Evolutionary conservation across 2,329 filamentous ascomycete species (phyloP).

Genomic region (Lecanicillium sp.): DNA sequence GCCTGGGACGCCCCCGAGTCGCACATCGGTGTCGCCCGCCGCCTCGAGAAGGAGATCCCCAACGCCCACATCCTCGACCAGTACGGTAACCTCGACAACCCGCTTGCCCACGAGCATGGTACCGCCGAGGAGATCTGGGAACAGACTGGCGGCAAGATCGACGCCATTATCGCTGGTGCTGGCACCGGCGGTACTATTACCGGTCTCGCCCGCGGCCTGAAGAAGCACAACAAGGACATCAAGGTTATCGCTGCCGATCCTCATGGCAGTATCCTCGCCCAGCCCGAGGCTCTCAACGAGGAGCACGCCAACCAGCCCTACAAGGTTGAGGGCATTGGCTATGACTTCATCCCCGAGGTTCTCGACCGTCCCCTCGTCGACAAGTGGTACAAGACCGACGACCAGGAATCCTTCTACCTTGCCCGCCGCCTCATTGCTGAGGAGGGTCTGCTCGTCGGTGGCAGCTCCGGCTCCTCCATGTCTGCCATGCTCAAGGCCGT

Average conservation of each 20-base stretch:
- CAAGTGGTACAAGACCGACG: slow-evolving; percentile 97
- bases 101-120: slow-evolving; percentile 84
- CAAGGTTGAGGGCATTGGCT: slow-evolving; percentile 98
- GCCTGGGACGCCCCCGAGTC: slow-evolving; percentile 93
- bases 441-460: slow-evolving; percentile 88
- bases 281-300: slow-evolving; percentile 74
- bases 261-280: slow-evolving; percentile 80
- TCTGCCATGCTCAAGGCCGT: slow-evolving; percentile 71
- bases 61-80: slow-evolving; percentile 97
- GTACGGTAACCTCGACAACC: slow-evolving; percentile 89
- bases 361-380: slow-evolving; percentile 74
- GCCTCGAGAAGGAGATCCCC: slow-evolving; percentile 89
- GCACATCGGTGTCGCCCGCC: slow-evolving; percentile 89
- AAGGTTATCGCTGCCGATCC: slow-evolving; percentile 92
- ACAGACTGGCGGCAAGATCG: slow-evolving; percentile 79
- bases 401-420: slow-evolving; percentile 82
- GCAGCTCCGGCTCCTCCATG: slow-evolving; percentile 89
- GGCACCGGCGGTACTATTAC: slow-evolving; percentile 95
- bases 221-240: slow-evolving; percentile 78
- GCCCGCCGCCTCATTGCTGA: slow-evolving; percentile 88
- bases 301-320: slow-evolving; percentile 77
- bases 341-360: slow-evolving; percentile 96
- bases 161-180: slow-evolving; percentile 80
- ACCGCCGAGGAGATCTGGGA: slow-evolving; percentile 96
- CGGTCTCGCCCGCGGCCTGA: slow-evolving; percentile 75